A percentile compares a stretch with the other conserved stretches of the same genome.
phyloP scores from a whole-genome alignment of 1,284 basidiomycete species.

The Cryptococcus jaspeensis region DNA sequence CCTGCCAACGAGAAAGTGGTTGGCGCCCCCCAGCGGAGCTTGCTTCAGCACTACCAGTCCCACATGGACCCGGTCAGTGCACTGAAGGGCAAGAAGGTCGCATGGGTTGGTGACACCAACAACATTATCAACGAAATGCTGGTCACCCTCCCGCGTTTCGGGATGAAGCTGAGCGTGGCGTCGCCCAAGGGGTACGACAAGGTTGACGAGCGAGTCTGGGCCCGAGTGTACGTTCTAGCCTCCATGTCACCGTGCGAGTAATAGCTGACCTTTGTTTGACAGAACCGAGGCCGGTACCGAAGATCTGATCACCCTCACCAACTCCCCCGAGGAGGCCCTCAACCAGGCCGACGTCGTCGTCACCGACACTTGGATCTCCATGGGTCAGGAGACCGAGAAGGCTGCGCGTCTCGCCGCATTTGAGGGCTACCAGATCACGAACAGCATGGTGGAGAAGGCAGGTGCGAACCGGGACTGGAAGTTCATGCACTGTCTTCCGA shows the following conservation, averaged over 20 bases:
- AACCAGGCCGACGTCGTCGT: constrained; percentile 87
- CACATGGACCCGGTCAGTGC: constrained; percentile 29
- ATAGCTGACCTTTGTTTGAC: constrained; percentile 13
- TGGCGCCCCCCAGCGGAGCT: constrained; percentile 5
- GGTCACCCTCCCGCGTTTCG: constrained; percentile 87
- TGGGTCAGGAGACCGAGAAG: constrained; percentile 97
- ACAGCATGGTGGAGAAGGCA: constrained; percentile 70
- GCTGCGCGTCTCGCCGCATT: constrained; percentile 85
- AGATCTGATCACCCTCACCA: constrained; percentile 44
- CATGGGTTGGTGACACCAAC: constrained; percentile 93
- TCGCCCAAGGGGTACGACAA: constrained; percentile 63
- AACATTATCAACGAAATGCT: constrained; percentile 98
- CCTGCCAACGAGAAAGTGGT: constrained; percentile 3
- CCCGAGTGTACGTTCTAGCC: constrained; percentile 57
- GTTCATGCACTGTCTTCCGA: constrained; percentile 93
- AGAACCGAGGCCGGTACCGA: constrained; percentile 46
- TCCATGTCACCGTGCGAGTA: neutral
- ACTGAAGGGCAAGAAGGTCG: constrained; percentile 65
- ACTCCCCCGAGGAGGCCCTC: constrained; percentile 75
- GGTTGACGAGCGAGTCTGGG: constrained; percentile 77
- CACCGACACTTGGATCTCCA: constrained; percentile 98
- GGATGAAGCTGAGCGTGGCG: constrained; percentile 82
- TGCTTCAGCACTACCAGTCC: constrained; percentile 13
- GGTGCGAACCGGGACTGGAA: constrained; percentile 87
- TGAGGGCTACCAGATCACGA: constrained; percentile 90